A percentile compares a stretch with the other conserved stretches of the same genome.
These are phyloP conservation scores for Hypoxylon rickii DNA, from an alignment of 495 filamentous ascomycete species.

Conservation along the genomic window DNA sequence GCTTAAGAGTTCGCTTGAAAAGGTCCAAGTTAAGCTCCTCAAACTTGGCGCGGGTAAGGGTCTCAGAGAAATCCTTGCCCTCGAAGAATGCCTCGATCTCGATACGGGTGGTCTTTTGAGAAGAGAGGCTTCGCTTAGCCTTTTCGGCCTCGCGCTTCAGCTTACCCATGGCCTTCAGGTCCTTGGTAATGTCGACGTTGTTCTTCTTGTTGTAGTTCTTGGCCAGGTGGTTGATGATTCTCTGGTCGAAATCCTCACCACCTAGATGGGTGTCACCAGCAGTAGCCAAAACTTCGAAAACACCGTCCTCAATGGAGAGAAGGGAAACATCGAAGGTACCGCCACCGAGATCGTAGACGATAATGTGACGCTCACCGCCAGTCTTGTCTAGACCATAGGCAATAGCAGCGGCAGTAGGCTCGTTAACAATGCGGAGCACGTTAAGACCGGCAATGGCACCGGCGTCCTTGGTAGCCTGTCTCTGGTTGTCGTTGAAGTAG, in stretches of 20 bases:
- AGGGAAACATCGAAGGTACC: conserved; percentile 99
- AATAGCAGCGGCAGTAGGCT: conserved; percentile 86
- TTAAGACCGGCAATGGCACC: conserved; percentile 94
- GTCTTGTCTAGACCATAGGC: conserved; percentile 89
- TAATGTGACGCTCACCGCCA: conserved; percentile 85
- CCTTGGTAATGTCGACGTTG: conserved; percentile 87
- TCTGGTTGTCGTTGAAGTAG: conserved; percentile 99
- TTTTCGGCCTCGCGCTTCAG: conserved; percentile 99
- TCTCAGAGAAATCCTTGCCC: conserved; percentile 98
- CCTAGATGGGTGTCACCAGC: conserved; percentile 99
- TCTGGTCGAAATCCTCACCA: conserved; percentile 99
- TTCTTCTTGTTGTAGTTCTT: conserved; percentile 99
- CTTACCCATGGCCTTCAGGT: conserved; percentile 98
- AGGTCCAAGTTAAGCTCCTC: conserved; percentile 98
- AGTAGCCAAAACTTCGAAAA: conserved; percentile 97
- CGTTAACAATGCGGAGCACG: conserved; percentile 97
- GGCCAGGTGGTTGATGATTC: conserved; percentile 94
- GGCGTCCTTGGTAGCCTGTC: conserved; percentile 98
- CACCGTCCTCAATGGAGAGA: conserved; percentile 92
- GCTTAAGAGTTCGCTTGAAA: conserved; percentile 98
- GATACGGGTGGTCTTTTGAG: conserved; percentile 96
- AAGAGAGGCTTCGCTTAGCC: conserved; percentile 98
- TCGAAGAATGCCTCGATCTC: conserved; percentile 98
- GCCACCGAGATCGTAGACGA: conserved; percentile 98
- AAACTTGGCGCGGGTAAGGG: conserved; percentile 97